Evolutionary conservation across 805 yeast species (phyloP), one percentile per base, ranked within the genome.

Genomic region (Yamadazyma kitorensis): DNA sequence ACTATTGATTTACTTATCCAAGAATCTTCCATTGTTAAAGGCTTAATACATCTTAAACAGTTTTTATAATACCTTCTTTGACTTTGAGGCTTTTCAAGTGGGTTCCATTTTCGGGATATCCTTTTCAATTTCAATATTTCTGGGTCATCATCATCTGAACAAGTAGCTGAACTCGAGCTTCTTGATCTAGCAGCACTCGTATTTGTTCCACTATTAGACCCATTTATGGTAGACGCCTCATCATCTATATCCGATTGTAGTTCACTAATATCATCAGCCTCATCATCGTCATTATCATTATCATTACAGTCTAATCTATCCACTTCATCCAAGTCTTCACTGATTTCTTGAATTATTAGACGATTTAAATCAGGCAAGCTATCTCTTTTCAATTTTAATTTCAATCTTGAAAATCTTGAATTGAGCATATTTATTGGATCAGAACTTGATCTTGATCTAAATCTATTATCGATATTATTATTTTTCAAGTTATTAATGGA

Each of bases 21-120:
- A 6, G 64, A 44, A 27, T 76, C 79, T 28, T 72, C 76, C 40
- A 63, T 62, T 1, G 70, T 60, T 34, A 78, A 58, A 3, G 80
- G 73, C 44, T 67, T 73, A 17, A 78, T 73, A 43, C 85, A 78
- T 30, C 82, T 67, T 21, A 78, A 50, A 12, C 80, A 70, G 49
- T 77, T 77, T 29, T 72, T 64, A 27, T 72, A 60, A 40, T 59
- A 62, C 39, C 70, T 73, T 23, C 48, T 43, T 36, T 41, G 42
- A 40, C 57, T 56, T 17, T 44, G 53, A 3, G 47, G 37, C 38
- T 65, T 68, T 10, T 57, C 58, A 8, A 20, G 34, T 6, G 82
- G 83, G 5, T 45, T 50, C 82, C 83, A 78, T 45, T 76, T 70
- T 21, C 51, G 53, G 3, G 33, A 14, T 8, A 12, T n/a, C 31